Percentiles rank a stretch among this genome's conserved stretches.
Conservation (phyloP, 2,329 filamentous ascomycete species). For the Alternaria novae-zelandiae region DNA sequence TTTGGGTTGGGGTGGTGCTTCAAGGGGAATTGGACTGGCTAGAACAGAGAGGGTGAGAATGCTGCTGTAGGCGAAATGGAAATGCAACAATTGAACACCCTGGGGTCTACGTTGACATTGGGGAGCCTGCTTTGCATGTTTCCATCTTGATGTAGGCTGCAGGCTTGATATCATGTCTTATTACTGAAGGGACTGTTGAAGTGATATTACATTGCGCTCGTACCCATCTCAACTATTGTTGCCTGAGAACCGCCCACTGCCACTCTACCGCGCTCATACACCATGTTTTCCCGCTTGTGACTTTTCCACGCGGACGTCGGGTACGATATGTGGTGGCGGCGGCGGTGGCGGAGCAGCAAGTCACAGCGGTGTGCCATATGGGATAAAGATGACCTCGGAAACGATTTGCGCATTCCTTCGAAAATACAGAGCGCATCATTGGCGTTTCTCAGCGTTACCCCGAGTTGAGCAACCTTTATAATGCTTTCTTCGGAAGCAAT, state of each 20-base stretch:
- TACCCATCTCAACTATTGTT: no score
- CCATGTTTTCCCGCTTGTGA: not conserved
- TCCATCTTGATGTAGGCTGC: not conserved
- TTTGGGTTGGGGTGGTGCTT: not conserved
- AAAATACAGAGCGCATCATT: not conserved
- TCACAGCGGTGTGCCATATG: not conserved
- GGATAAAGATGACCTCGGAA: no score
- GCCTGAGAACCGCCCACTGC: no score
- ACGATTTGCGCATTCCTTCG: no score
- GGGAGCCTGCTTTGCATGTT: fast-evolving
- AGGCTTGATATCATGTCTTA: not conserved
- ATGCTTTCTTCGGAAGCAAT: not conserved
- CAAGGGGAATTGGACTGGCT: not conserved
- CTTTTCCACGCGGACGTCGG: no score
- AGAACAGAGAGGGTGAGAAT: no score
- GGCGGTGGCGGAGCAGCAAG: not conserved
- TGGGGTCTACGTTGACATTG: not conserved
- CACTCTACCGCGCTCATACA: not conserved
- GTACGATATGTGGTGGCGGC: no score
- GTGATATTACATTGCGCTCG: no score
- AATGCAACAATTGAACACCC: not conserved
- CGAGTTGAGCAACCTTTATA: not conserved
- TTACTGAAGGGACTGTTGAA: not conserved
- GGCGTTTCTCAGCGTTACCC: not conserved
- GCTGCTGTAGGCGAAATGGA: no score